Base-by-base conservation (phyloP, 2,329 filamentous ascomycete species). In the Trichophyton verrucosum region DNA sequence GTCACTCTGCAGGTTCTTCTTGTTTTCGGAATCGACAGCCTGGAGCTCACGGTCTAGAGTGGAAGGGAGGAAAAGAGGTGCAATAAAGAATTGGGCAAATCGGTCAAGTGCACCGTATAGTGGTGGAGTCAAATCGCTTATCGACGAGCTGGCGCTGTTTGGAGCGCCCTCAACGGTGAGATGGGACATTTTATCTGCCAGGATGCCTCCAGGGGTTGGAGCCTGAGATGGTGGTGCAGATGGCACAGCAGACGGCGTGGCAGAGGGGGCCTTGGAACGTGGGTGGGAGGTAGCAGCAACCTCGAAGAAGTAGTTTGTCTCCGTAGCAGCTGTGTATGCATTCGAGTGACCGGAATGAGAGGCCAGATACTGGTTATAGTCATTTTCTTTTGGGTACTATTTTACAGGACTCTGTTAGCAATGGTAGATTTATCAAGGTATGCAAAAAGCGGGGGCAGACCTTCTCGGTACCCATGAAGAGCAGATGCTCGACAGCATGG, bases 381-480 rank as follows among this genome's bases (percentile, higher is more conserved):
- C 92, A 74, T 99, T 97, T 76, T 96, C 92, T 71, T 86, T 83
- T 0, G 94, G 94, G 70, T 94, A 99, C 83, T 87, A 15, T 3
- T n/a, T n/a, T n/a, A 44, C 11, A 6, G n/a, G 33, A 13, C 33
- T n/a, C n/a, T 7, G 6, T 44, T 44, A 44, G 40, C 40, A 44
- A 44, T 30, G 27, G 27, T 30, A 30, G 27, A 30, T 30, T 6
- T 30, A 30, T 30, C 27, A 30, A 30, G 27, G 27, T 9, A 13
- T 38, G 15, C n/a, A 44, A 20, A 2, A 7, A 44, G n/a, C 40
- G 6, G n/a, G 40, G 15, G 7, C 40, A 17, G 73, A 86, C 85
- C 80, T 97, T 99, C 74, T 96, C 87, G 6, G 94, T 99, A 57
- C 94, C 94, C 94, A 99, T 97, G 78, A 99, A 99, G 24, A 99